Evolutionary conservation across 2,329 filamentous ascomycete species (phyloP).

Genomic region (Nannizziopsis barbatae): DNA sequence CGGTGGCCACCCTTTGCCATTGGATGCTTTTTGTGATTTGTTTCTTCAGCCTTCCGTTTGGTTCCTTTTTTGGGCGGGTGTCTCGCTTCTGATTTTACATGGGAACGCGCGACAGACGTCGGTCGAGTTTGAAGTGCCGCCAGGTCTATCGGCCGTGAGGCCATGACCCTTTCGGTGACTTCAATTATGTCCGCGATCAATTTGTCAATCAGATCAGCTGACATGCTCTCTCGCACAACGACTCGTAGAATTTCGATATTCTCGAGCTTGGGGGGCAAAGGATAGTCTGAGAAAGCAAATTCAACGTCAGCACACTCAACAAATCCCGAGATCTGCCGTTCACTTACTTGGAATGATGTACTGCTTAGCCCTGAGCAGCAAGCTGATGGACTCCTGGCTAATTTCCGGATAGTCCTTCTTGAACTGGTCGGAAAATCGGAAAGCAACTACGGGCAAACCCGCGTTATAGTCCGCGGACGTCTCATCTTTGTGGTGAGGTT

Average conservation of each 20-base stretch:
- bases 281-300: conserved; percentile 41
- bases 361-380: conserved; percentile 53
- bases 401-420: conserved; percentile 50
- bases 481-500: conserved; percentile 37
- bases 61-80: conserved; percentile 2
- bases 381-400: conserved; percentile 53
- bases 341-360: conserved; percentile 56
- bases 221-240: conserved; percentile 56
- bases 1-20: conserved; percentile 17
- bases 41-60: conserved; percentile 2
- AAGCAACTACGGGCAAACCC: conserved; percentile 58
- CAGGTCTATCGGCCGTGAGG: conserved; percentile 43
- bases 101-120: conserved; percentile 34
- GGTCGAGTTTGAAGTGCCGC: conserved; percentile 36
- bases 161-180: conserved; percentile 52
- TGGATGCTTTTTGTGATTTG: neutral
- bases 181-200: conserved; percentile 50
- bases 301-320: too few relatives aligned
- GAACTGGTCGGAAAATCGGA: conserved; percentile 52
- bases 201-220: conserved; percentile 54
- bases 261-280: conserved; percentile 51
- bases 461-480: conserved; percentile 52
- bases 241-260: conserved; percentile 56
- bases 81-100: conserved; percentile 14
- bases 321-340: neutral